Evolutionary conservation across 768 basidiomycete genomes (phyloP), one percentile per base, ranked within the genome.

Genomic region (Boletus rufocinnamomeus): DNA sequence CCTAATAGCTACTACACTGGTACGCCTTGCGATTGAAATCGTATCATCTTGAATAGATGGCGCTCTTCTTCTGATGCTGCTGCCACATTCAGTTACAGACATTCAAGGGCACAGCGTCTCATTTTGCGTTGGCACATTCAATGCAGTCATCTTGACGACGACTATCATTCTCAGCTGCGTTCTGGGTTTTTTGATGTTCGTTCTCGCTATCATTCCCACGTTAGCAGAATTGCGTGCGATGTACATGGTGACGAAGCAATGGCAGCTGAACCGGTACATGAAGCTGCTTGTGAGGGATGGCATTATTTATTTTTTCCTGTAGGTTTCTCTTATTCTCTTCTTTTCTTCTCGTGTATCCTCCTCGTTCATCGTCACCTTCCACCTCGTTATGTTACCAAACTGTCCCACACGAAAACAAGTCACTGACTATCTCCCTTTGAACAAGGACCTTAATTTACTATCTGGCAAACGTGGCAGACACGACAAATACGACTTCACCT

Each of bases 261-360:
- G 52, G 43, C 48, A 50, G 11, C n/a, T 28, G 8, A 61, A 53
- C 48, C 35, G 38, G 6, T 54, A 54, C 52, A 10, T 61, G 41
- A 13, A 21, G 9, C 47, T 50, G 6, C 14, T 58, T 14, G 30
- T 8, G 6, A 35, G 16, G 6, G 60, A 58, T 8, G 56, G 57
- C 1, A 23, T 61, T 2, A 11, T 48, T 16, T 61, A 58, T 27
- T 58, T 61, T 34, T 10, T 44, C 8, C 25, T 48, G 59, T 53
- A 32, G 1, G 59, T n/a, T n/a, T 45, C 27, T 17, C 9, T 32
- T 25, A 25, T 9, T 3, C 2, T 28, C 16, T 28, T 13, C 14
- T 2, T 16, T 44, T 44, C 45, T 27, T 27, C 9, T 25, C 45
- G 27, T 27, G 17, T 27, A 10, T 27, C 27, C 10, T 19, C 44